Evolutionary conservation across 768 basidiomycete species (phyloP).

Genomic region (Rubroboletus pulcherrimus): DNA sequence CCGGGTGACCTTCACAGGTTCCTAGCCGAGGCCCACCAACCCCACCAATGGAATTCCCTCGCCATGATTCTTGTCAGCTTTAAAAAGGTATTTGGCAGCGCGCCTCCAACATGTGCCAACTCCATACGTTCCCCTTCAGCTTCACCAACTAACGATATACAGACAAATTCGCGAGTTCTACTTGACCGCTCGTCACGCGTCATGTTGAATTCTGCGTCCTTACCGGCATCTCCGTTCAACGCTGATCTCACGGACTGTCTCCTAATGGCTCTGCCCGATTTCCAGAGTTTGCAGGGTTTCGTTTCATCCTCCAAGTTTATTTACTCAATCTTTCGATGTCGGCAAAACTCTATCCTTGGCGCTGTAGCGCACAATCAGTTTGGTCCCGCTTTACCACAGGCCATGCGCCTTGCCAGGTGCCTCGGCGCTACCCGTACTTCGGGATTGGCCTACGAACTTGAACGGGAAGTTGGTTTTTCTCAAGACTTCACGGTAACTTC

Average conservation of each 20-base stretch:
- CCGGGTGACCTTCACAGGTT: not conserved
- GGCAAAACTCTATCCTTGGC: slow-evolving; percentile 30
- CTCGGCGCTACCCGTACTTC: not conserved
- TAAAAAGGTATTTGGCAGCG: not conserved
- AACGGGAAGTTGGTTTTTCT: slow-evolving; percentile 2
- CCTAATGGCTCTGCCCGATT: slow-evolving; percentile 27
- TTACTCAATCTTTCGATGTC: slow-evolving; percentile 27
- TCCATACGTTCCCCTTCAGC: not conserved
- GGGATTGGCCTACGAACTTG: slow-evolving; percentile 7
- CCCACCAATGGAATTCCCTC: not conserved
- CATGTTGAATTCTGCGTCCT: slow-evolving; percentile 1
- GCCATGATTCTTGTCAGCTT: not conserved
- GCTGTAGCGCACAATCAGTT: slow-evolving; percentile 28
- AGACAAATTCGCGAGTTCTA: not conserved
- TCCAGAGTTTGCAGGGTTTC: slow-evolving; percentile 23
- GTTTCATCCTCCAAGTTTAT: slow-evolving; percentile 31
- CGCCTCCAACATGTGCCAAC: not conserved
- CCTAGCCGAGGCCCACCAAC: not conserved
- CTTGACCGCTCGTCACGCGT: not conserved
- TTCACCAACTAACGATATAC: not conserved
- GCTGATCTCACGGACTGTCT: slow-evolving; percentile 33
- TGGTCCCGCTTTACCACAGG: slow-evolving; percentile 32
- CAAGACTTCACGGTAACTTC: slow-evolving; percentile 10
- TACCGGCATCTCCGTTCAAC: slow-evolving; percentile 1
- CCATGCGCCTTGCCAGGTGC: slow-evolving; percentile 26